Conservation (phyloP, 208 protist species). For the Trypanosoma theileri region DNA sequence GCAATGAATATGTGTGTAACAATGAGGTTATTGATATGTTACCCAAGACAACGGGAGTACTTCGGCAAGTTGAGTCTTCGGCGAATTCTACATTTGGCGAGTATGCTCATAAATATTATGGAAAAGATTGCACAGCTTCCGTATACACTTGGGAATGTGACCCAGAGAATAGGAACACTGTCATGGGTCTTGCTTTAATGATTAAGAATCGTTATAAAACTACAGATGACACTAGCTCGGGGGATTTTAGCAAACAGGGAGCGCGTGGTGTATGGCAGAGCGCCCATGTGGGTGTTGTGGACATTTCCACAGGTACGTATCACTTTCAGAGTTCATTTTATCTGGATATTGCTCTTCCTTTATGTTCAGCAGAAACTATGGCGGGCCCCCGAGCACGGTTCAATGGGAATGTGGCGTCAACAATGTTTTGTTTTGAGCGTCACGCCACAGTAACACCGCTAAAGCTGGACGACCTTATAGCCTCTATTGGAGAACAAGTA, state of each 20-base stretch:
- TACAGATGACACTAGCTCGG: not conserved
- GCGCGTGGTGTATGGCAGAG: constrained; percentile 20
- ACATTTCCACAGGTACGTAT: constrained; percentile 11
- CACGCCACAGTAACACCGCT: not conserved
- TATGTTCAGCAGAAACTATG: not conserved
- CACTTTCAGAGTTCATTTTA: constrained; percentile 19
- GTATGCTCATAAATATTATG: constrained; percentile 18
- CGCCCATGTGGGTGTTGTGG: constrained; percentile 20
- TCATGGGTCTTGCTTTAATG: constrained; percentile 11
- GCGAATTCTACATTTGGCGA: constrained; percentile 14
- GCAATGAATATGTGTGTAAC: constrained; percentile 16
- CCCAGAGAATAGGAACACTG: not conserved
- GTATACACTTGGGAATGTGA: constrained; percentile 18
- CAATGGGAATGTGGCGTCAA: constrained; percentile 17
- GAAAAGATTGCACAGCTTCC: constrained; percentile 14
- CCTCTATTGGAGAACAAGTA: constrained; percentile 21
- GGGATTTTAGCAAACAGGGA: not conserved
- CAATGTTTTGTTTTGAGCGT: constrained; percentile 14
- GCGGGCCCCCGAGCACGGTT: not conserved
- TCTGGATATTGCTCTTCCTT: constrained; percentile 2
- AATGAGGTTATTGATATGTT: not conserved
- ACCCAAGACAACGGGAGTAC: not conserved
- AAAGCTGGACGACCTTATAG: constrained; percentile 1
- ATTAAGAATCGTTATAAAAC: constrained; percentile 3
- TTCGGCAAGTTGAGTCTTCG: constrained; percentile 16